These are phyloP conservation scores for Hawksworthiomyces lignivorus DNA, from an alignment of 2,329 filamentous ascomycete species.

Conservation along the genomic window DNA sequence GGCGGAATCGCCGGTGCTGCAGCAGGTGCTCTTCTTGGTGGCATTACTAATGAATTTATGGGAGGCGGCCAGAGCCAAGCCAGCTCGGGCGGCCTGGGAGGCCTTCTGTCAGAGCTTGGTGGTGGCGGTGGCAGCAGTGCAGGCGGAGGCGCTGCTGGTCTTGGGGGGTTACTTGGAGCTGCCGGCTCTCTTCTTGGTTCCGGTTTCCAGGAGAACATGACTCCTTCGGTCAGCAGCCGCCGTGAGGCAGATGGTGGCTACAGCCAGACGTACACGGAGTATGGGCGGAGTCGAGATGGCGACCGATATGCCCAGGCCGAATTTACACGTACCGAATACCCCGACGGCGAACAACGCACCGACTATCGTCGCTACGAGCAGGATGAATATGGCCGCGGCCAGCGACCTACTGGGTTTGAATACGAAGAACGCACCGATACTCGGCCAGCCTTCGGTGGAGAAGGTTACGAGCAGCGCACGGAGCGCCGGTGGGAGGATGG, in stretches of 20 bases:
- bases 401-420: conserved; percentile 37
- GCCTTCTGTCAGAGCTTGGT: conserved; percentile 4
- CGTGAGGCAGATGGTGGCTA: conserved; percentile 52
- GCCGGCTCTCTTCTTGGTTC: conserved; percentile 54
- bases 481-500: conserved; percentile 39
- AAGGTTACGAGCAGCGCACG: conserved; percentile 49
- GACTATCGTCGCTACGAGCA: conserved; percentile 57
- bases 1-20: conserved; percentile 50
- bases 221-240: conserved; percentile 38
- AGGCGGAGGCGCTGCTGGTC: conserved; percentile 50
- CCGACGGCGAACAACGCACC: conserved; percentile 47
- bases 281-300: conserved; percentile 42
- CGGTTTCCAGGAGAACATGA: conserved; percentile 40
- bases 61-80: conserved; percentile 18
- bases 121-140: neutral
- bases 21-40: conserved; percentile 49
- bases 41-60: conserved; percentile 47
- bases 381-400: conserved; percentile 28
- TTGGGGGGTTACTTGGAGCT: conserved; percentile 64
- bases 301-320: conserved; percentile 54
- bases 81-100: conserved; percentile 6
- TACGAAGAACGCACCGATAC: conserved; percentile 53
- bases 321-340: conserved; percentile 50
- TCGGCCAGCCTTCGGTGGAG: conserved; percentile 23
- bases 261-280: conserved; percentile 53